Evolutionary conservation across 768 basidiomycete genomes (phyloP), one percentile per base, ranked within the genome.

Genomic region (Auriscalpium orientale): DNA sequence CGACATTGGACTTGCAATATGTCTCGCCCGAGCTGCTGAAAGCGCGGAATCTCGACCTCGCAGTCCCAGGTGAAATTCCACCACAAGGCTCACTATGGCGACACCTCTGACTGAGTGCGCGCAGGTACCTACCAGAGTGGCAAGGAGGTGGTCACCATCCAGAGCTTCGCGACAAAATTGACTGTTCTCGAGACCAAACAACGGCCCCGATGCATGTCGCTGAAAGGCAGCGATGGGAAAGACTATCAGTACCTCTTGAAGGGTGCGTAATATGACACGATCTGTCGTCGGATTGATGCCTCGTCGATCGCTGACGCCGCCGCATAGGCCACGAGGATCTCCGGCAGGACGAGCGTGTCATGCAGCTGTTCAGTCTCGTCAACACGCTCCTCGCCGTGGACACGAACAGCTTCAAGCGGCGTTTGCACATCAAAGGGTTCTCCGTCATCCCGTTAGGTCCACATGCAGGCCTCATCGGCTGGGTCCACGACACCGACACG

Each of bases 341-440:
- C 50, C 93, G 97, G 38, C 97, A 98, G 71, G 97, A 99, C 67
- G 97, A 99, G 66, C 83, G 97, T 58, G 97, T 98, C 55, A 98
- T 98, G 95, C 97, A 99, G 69, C 79, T 98, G 18, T 98, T 98
- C 70, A 89, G 97, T 57, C 84, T 99, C 49, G 89, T 98, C 64
- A 99, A 99, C 71, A 95, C 92, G 0, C 74, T 98, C 2, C 83
- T 99, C 34, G 87, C 90, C 7, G 85, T 92, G 18, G 95, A 99
- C 65, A 90, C 93, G 20, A 84, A 90, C 66, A 92, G 91, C 68
- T 98, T 95, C 80, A 97, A 95, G 74, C 80, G 97, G 35, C 91
- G 94, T 61, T 77, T 99, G 47, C 92, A 94, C 64, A 95, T 98
- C 53, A 95, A 95, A 68, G 82, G 84, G 43, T 98, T 82, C 69